A percentile compares a stretch with the other conserved stretches of the same genome.
These are phyloP conservation scores for Cutaneotrichosporon dermatis DNA, from an alignment of 1,284 basidiomycete species.

Conservation along the genomic window DNA sequence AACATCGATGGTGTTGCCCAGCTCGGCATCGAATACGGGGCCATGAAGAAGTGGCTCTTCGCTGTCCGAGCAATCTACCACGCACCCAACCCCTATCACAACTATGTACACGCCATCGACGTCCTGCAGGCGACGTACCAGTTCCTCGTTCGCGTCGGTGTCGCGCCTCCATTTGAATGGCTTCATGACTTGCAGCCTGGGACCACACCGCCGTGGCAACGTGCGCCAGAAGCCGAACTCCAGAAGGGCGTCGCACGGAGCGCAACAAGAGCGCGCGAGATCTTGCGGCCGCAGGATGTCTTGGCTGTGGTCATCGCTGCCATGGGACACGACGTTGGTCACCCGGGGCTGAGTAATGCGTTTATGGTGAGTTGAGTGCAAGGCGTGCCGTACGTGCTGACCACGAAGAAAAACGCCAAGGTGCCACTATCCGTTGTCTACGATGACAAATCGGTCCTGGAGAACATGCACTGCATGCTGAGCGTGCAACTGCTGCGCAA, in stretches of 20 bases:
- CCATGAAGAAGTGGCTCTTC: slow-evolving; percentile 68
- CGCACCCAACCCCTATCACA: slow-evolving; percentile 86
- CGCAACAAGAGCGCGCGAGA: slow-evolving; percentile 46
- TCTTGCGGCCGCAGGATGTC: slow-evolving; percentile 63
- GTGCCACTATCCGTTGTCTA: slow-evolving; percentile 82
- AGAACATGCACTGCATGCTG: slow-evolving; percentile 86
- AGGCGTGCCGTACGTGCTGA: not conserved
- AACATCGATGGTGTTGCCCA: slow-evolving; percentile 65
- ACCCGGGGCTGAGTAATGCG: slow-evolving; percentile 83
- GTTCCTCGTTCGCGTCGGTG: slow-evolving; percentile 70
- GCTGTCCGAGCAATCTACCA: slow-evolving; percentile 83
- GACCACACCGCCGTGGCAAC: slow-evolving; percentile 30
- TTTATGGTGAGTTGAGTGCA: slow-evolving; percentile 68
- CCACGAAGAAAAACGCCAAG: slow-evolving; percentile 75
- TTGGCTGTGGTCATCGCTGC: slow-evolving; percentile 81
- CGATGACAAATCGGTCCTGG: slow-evolving; percentile 80
- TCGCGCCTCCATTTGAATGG: slow-evolving; percentile 66
- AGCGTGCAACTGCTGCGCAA: slow-evolving; percentile 74
- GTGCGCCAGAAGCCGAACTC: slow-evolving; percentile 23
- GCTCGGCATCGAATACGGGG: slow-evolving; percentile 57
- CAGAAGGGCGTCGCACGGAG: slow-evolving; percentile 22
- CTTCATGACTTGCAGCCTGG: slow-evolving; percentile 29
- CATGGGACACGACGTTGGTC: slow-evolving; percentile 91
- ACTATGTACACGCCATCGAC: slow-evolving; percentile 90
- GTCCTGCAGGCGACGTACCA: slow-evolving; percentile 86